A percentile compares a stretch with the other conserved stretches of the same genome.
phyloP scores from a whole-genome alignment of 208 protist genomes.

The Wallacemonas sp. region DNA sequence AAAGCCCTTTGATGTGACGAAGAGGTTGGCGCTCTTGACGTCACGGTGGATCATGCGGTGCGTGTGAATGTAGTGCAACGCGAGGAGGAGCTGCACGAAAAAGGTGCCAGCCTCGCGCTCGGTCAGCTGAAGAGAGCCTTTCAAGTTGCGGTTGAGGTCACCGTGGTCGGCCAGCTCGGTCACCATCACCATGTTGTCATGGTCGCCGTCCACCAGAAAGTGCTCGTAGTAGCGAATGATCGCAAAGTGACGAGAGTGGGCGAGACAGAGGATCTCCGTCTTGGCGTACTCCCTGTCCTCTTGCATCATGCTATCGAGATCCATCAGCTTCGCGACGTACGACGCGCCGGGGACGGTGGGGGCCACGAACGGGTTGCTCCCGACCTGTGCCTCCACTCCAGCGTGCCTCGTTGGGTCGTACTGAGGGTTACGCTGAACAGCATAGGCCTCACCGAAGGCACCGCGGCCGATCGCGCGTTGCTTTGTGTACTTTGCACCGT shows the following conservation, averaged over 20 bases:
- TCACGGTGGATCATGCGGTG: constrained; percentile 93
- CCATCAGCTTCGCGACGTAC: constrained; percentile 88
- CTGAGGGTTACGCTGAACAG: constrained; percentile 64
- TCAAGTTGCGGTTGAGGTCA: constrained; percentile 78
- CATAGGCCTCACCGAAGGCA: constrained; percentile 88
- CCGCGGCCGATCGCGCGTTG: constrained; percentile 84
- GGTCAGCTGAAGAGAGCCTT: constrained; percentile 42
- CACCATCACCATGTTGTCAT: constrained; percentile 81
- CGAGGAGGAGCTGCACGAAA: constrained; percentile 83
- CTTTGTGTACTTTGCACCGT: constrained; percentile 60
- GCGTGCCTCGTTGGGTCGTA: constrained; percentile 36
- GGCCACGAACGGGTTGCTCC: constrained; percentile 28
- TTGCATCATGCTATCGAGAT: constrained; percentile 66
- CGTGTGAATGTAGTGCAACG: constrained; percentile 85
- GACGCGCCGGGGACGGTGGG: constrained; percentile 34
- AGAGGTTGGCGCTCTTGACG: constrained; percentile 90
- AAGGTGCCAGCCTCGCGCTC: constrained; percentile 76
- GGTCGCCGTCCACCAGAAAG: constrained; percentile 73
- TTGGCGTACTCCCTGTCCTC: constrained; percentile 71
- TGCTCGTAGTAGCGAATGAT: constrained; percentile 86
- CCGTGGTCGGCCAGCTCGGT: constrained; percentile 90
- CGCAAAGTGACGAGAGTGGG: constrained; percentile 77
- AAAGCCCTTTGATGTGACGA: constrained; percentile 81
- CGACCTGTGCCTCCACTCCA: constrained; percentile 29
- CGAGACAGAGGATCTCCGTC: constrained; percentile 91